Percentiles rank a stretch among this genome's conserved stretches.
phyloP scores from a whole-genome alignment of 805 yeast genomes.

The Candida yuanshanica region DNA sequence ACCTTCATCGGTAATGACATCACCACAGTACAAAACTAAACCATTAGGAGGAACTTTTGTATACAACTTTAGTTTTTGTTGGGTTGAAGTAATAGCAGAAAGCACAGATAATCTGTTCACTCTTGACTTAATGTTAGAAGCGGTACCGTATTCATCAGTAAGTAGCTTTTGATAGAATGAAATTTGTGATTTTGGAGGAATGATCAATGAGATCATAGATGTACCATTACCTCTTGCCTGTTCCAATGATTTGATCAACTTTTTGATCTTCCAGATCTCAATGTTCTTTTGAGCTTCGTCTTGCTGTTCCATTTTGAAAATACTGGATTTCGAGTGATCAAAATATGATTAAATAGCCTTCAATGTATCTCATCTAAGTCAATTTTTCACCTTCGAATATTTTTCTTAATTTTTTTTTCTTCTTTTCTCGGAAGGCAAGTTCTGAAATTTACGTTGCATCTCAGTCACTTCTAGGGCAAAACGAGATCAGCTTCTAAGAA shows the following conservation, averaged over 20 bases:
- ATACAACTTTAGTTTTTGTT: constrained; percentile 90
- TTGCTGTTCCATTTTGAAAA: constrained; percentile 30
- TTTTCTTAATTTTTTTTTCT: neutral
- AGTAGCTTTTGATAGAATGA: constrained; percentile 83
- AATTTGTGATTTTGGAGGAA: constrained; percentile 94
- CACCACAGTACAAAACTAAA: constrained; percentile 96
- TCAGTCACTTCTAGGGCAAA: too few relatives aligned
- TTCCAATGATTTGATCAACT: constrained; percentile 82
- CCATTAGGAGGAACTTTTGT: constrained; percentile 91
- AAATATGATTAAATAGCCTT: neutral
- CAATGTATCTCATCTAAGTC: neutral
- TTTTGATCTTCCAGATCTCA: constrained; percentile 98
- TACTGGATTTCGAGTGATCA: neutral
- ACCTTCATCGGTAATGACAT: constrained; percentile 93
- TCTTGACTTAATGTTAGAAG: constrained; percentile 95
- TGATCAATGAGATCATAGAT: constrained; percentile 94
- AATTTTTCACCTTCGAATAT: neutral
- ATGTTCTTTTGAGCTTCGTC: constrained; percentile 90
- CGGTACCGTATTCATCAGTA: constrained; percentile 98
- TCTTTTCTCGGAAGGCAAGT: neutral
- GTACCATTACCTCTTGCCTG: constrained; percentile 98
- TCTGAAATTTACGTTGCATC: neutral
- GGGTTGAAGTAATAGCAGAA: constrained; percentile 97
- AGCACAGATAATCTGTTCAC: constrained; percentile 93
- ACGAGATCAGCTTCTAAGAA: too few relatives aligned